Evolutionary conservation across 2,329 filamentous ascomycete genomes (phyloP), one percentile per base, ranked within the genome.

Genomic region (Penicillium oxalicum): DNA sequence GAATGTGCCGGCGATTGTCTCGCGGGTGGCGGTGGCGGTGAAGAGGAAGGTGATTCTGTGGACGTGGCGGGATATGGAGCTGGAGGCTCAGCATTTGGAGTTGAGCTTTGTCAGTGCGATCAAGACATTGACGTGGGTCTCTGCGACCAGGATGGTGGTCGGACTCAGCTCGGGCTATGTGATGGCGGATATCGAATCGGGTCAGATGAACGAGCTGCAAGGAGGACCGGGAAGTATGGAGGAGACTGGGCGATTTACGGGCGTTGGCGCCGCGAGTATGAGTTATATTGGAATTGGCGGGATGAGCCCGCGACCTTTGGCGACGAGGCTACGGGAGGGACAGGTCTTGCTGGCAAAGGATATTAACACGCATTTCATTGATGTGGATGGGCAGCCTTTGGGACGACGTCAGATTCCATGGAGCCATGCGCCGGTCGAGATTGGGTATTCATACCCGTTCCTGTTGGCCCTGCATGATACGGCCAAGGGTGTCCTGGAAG

Each of bases 381-480:
- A 93, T 49, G 81, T 86, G 9, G 79, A 89, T 28, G 93, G 91
- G 4, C 91, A 89, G 57, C 79, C 90, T 0, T 66, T 94, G 32
- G 86, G 91, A 39, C 88, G 88, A 68, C 79, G 86, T 47, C 91
- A 97, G 65, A 84, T 98, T n/a, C 90, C 90, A 1, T 98, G 93
- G 93, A 81, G 84, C 37, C 77, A 81, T 32, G 88, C 91, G 1
- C 94, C 93, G 1, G 91, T 96, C 61, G 86, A 86, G 48, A 84
- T 98, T 50, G 93, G 91, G 24, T 98, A 96, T 68, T 96, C 91
- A 24, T 98, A 98, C 66, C 93, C 93, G 0, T 98, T 96, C 65
- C 84, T 98, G 47, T 75, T 98, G 42, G 88, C 90, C 8, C 74
- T 98, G 11, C 90, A 95, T 63, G 77, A 89, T 6, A 83, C 89